Percentiles rank a stretch among this genome's conserved stretches.
These are phyloP conservation scores for Tetrapisispora pingtungensis DNA, from an alignment of 805 yeast genomes.

Conservation along the genomic window DNA sequence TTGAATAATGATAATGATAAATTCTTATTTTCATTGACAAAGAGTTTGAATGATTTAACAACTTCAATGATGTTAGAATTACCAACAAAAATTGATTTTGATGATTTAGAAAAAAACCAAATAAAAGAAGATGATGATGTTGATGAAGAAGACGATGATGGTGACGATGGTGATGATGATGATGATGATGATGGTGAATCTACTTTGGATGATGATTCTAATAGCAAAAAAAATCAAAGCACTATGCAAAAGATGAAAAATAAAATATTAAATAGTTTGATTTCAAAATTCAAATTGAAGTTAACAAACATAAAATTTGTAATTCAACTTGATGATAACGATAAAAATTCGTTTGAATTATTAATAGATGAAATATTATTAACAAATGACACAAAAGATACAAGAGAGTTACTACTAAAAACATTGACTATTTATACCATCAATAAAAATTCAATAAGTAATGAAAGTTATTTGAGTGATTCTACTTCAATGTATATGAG, in stretches of 20 bases:
- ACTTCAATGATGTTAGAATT: slow-evolving; percentile 33
- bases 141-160: not conserved
- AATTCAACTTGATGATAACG: slow-evolving; percentile 36
- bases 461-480: not conserved
- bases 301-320: slow-evolving; percentile 39
- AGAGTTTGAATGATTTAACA: slow-evolving; percentile 68
- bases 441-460: too few relatives aligned
- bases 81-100: slow-evolving; percentile 7
- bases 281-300: slow-evolving; percentile 48
- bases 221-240: slow-evolving; percentile 2
- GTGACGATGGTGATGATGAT: slow-evolving; percentile 4
- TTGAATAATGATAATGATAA: slow-evolving; percentile 14
- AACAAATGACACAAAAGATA: slow-evolving; percentile 1
- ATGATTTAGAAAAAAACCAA: slow-evolving; percentile 5
- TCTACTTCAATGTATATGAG: slow-evolving; percentile 70
- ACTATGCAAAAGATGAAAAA: slow-evolving; percentile 48
- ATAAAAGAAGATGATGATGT: slow-evolving; percentile 10
- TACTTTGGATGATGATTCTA: not conserved
- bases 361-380: slow-evolving; percentile 24
- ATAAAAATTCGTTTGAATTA: slow-evolving; percentile 15
- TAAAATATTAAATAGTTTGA: slow-evolving; percentile 56
- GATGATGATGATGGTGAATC: not conserved
- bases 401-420: not conserved
- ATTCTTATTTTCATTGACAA: slow-evolving; percentile 42
- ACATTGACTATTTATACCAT: slow-evolving; percentile 6